Base-by-base conservation (phyloP, 75 land plant genomes). In the Picea glauca region DNA sequence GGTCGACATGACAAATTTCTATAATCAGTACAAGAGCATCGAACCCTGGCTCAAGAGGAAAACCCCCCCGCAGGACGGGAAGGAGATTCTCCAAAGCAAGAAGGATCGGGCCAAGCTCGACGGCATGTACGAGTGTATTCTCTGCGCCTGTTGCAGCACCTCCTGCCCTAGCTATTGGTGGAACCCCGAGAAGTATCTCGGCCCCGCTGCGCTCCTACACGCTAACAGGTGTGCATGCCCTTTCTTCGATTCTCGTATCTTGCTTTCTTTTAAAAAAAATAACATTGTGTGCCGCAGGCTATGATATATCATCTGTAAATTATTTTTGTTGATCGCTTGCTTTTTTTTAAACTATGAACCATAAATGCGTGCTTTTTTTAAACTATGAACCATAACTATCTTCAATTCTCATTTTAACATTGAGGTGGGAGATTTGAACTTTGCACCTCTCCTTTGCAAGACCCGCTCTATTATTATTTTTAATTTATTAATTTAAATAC, bases 121-220 rank as follows among this genome's bases (percentile, higher is more conserved):
- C 74, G 96, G 96, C 58, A 95, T 95, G 98, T 95, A 95, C 58
- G 98, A 95, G 88, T 95, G 98, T 72, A 95, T 96, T 66, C 82
- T 96, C 17, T 96, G 98, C 63, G 96, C 98, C 30, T 96, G 98
- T 72, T 96, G 98, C 68, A 93, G 94, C 80, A 93, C 98, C 4
- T 93, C 96, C 8, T 96, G 98, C 82, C 98, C 98, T 11, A 96
- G 98, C 81, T 96, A 96, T 56, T 96, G 98, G 98, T 96, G 98
- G 98, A 96, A 93, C 79, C 94, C 98, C n/a, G 98, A 96, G 86
- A 73, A 83, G 67, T 96, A 93, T 79, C 84, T 96, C 35, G 98
- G 98, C 57, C 98, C 98, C 13, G 96, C 98, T 54, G 96, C 98
- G 1, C 88, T 96, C 40, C 87, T 96, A 26, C 98, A 96, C 17